Percentiles rank a stretch among this genome's conserved stretches.
phyloP scores from a whole-genome alignment of 169 alveolate genomes.

The Cryptosporidium felis region DNA sequence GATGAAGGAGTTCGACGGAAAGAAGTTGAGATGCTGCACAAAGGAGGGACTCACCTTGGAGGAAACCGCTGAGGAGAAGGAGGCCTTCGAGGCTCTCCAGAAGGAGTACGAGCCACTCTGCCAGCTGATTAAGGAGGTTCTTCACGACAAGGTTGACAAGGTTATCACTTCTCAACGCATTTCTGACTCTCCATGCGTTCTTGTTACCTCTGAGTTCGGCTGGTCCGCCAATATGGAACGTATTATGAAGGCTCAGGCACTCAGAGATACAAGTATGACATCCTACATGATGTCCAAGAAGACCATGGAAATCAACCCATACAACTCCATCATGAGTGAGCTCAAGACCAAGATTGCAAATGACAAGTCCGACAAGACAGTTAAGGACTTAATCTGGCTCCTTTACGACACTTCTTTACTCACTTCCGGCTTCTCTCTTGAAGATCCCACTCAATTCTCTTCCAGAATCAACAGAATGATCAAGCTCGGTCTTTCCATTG shows the following conservation, averaged over 20 bases:
- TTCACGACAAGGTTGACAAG: conserved; percentile 98
- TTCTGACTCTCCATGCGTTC: conserved; percentile 98
- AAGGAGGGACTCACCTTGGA: conserved; percentile 97
- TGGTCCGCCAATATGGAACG: conserved; percentile 99
- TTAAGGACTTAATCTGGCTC: conserved; percentile 98
- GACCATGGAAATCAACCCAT: conserved; percentile 99
- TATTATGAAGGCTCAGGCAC: conserved; percentile 99
- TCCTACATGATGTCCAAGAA: conserved; percentile 95
- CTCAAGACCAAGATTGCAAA: conserved; percentile 94
- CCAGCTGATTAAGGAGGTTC: conserved; percentile 96
- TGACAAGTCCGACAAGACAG: conserved; percentile 98
- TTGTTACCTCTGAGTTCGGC: conserved; percentile 98
- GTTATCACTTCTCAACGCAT: conserved; percentile 95
- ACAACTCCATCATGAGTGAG: conserved; percentile 95
- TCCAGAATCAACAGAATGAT: conserved; percentile 99
- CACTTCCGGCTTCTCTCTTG: conserved; percentile 98
- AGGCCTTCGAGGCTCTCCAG: conserved; percentile 94
- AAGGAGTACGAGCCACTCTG: conserved; percentile 97
- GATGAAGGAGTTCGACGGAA: conserved; percentile 96
- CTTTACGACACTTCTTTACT: conserved; percentile 97
- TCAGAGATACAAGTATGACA: conserved; percentile 97
- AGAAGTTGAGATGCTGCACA: conserved; percentile 95
- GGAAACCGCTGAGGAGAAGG: conserved; percentile 97
- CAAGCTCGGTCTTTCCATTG: conserved; percentile 97
- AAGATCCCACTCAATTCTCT: conserved; percentile 98